Evolutionary conservation across 2,329 filamentous ascomycete genomes (phyloP).

Genomic region (Diaporthe vexans): DNA sequence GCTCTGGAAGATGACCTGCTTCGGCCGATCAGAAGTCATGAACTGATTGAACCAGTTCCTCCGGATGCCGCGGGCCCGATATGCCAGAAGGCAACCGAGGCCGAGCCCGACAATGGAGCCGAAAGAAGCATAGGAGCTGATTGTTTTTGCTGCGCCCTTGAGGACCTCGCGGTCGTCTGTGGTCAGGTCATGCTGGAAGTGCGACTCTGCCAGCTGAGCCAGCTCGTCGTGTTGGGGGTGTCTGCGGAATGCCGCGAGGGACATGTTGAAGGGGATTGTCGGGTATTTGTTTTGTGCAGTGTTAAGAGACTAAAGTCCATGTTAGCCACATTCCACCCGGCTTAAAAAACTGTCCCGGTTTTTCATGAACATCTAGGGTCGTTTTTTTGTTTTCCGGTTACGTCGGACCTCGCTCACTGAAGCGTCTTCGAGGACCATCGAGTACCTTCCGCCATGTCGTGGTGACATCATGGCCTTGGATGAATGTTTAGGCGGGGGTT

Average conservation of each 20-base stretch:
- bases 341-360: background rate
- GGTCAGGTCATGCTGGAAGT: slow-evolving; percentile 67
- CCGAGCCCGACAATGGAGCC: slow-evolving; percentile 73
- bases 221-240: slow-evolving; percentile 62
- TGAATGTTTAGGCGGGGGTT: slow-evolving; percentile 27
- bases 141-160: slow-evolving; percentile 66
- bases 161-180: slow-evolving; percentile 71
- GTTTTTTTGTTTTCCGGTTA: background rate
- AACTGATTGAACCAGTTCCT: slow-evolving; percentile 73
- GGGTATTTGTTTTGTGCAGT: background rate
- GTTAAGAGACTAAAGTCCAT: too few relatives aligned
- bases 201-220: slow-evolving; percentile 67
- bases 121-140: slow-evolving; percentile 67
- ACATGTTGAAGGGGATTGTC: slow-evolving; percentile 12
- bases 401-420: background rate
- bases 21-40: slow-evolving; percentile 72
- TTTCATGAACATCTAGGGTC: too few relatives aligned
- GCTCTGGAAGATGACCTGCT: slow-evolving; percentile 71
- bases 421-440: background rate
- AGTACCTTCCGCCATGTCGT: background rate
- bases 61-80: slow-evolving; percentile 68
- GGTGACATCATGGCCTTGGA: slow-evolving; percentile 13
- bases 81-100: slow-evolving; percentile 70
- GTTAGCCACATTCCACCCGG: background rate
- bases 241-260: slow-evolving; percentile 53